Conservation (phyloP, 1,284 basidiomycete species). For the Kwoniella shivajii region DNA sequence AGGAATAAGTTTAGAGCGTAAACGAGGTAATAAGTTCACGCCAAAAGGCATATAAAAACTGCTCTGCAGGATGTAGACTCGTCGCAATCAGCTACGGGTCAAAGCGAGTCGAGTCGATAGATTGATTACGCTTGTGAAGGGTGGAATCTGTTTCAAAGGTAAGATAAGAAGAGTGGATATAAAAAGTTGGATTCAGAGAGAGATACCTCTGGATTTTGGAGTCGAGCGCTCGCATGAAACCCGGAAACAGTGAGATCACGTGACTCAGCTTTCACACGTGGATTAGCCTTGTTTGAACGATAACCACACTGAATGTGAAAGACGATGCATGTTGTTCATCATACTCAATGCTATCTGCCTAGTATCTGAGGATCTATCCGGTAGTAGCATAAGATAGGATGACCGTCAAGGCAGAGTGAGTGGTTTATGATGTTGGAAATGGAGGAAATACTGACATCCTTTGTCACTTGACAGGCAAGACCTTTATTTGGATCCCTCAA, state of each 20-base stretch:
- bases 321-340: no score
- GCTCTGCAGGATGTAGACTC: not conserved
- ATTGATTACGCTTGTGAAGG: not conserved
- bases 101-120: not conserved
- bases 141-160: not conserved
- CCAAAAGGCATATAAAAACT: constrained; percentile 9
- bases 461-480: constrained; percentile 38
- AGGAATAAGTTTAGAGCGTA: not conserved
- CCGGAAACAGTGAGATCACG: no score
- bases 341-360: no score
- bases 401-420: constrained; percentile 41
- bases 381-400: no score
- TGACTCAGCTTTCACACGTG: no score
- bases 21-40: constrained; percentile 1
- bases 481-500: constrained; percentile 88
- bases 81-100: not conserved
- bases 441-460: not conserved
- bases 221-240: no score
- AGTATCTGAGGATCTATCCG: no score
- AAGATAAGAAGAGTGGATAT: no score
- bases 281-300: no score
- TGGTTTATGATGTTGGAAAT: not conserved
- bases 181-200: no score
- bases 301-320: no score
- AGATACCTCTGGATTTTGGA: no score